phyloP scores from a whole-genome alignment of 345 rosid genomes.

The Moricandia moricandioides region DNA sequence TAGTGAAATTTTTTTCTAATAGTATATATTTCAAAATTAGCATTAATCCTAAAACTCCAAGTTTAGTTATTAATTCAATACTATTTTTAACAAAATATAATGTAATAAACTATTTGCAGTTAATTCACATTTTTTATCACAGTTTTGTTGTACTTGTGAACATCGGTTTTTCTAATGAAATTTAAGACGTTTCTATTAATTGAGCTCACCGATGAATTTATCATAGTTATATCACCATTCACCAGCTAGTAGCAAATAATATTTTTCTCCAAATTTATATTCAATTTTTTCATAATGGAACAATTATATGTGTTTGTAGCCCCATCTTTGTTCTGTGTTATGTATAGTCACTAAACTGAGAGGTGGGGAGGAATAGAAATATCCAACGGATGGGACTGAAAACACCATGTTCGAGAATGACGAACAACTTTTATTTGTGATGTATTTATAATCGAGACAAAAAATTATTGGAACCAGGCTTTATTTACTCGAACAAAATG shows the following conservation, averaged over 20 bases:
- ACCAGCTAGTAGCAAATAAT: background rate
- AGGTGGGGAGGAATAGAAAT: background rate
- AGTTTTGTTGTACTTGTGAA: background rate
- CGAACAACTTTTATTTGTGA: slow-evolving; percentile 18
- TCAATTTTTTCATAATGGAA: background rate
- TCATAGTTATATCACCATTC: background rate
- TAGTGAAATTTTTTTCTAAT: background rate
- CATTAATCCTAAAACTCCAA: background rate
- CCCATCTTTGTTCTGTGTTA: background rate
- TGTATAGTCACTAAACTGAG: slow-evolving; percentile 12
- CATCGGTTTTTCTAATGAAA: background rate
- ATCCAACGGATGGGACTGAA: slow-evolving; percentile 35
- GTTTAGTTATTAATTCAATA: background rate
- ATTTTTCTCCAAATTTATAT: background rate
- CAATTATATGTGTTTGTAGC: background rate
- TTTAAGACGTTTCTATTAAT: background rate
- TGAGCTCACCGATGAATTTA: background rate
- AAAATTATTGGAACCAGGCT: slow-evolving; percentile 17
- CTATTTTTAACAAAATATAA: background rate
- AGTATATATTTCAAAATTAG: background rate
- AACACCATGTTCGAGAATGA: slow-evolving; percentile 29
- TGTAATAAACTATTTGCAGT: background rate
- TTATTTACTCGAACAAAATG: slow-evolving; percentile 24
- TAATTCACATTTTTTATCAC: background rate
- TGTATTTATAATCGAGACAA: background rate